Percentiles rank a stretch among this genome's conserved stretches.
These are phyloP conservation scores for Colletotrichum musicola DNA, from an alignment of 2,329 filamentous ascomycete genomes.

Conservation along the genomic window DNA sequence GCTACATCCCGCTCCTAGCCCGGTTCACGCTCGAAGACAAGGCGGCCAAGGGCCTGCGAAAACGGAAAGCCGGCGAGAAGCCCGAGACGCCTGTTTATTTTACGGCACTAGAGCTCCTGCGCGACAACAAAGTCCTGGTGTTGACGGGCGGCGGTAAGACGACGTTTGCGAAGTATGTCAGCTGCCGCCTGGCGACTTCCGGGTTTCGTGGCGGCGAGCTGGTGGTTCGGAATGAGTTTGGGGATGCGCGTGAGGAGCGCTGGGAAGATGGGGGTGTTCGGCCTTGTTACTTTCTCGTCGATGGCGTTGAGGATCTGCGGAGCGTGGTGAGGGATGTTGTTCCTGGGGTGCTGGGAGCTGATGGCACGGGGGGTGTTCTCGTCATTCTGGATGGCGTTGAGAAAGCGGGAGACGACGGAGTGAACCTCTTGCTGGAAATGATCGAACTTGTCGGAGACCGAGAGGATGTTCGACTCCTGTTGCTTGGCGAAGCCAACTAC, in stretches of 20 bases:
- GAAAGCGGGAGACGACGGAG: neutral
- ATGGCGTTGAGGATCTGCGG: neutral
- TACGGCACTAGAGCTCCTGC: constrained; percentile 5
- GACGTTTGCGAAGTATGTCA: constrained; percentile 17
- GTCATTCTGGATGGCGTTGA: constrained; percentile 14
- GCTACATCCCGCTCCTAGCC: constrained; percentile 11
- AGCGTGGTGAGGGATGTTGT: neutral
- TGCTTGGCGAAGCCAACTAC: neutral
- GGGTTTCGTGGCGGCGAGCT: neutral
- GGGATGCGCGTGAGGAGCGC: neutral
- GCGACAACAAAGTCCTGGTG: neutral
- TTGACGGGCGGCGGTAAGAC: constrained; percentile 20
- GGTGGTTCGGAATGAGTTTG: constrained; percentile 6
- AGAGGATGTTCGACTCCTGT: neutral
- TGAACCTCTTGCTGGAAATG: neutral
- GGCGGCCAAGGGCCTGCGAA: constrained; percentile 19
- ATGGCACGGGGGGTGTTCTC: neutral
- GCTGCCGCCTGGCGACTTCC: neutral
- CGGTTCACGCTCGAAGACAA: constrained; percentile 26
- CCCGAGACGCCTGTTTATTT: constrained; percentile 13
- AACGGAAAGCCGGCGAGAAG: neutral
- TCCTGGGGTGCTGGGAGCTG: neutral
- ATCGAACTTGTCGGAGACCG: neutral
- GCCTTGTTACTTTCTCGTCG: neutral
- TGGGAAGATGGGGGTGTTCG: neutral